phyloP scores from a whole-genome alignment of 1,284 basidiomycete genomes.

The Cystobasidium sp. region DNA sequence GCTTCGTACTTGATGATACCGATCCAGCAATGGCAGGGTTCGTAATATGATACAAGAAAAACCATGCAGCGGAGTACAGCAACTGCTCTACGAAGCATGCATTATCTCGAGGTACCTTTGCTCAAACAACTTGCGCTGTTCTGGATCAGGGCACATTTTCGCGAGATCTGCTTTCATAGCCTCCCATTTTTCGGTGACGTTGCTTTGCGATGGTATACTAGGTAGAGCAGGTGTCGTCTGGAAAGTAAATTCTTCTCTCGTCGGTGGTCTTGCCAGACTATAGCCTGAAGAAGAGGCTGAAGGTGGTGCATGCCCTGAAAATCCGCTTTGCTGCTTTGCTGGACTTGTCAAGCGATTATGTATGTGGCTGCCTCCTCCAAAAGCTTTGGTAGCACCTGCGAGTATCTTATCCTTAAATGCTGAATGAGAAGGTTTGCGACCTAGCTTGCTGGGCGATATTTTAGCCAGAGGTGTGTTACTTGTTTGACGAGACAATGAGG shows the following conservation, averaged over 20 bases:
- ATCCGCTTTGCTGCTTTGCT: not conserved
- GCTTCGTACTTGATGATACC: no score
- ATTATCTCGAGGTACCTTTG: conserved; percentile 22
- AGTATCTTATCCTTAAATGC: conserved; percentile 30
- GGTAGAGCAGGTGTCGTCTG: conserved; percentile 9
- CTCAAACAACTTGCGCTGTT: conserved; percentile 28
- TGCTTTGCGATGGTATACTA: conserved; percentile 27
- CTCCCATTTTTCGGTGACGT: conserved; percentile 9
- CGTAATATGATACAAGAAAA: no score
- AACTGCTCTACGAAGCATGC: not conserved
- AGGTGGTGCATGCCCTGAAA: not conserved
- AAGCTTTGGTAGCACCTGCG: conserved; percentile 19
- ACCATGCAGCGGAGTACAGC: not conserved
- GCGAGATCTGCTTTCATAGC: conserved; percentile 19
- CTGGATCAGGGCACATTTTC: conserved; percentile 22
- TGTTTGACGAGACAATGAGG: not conserved
- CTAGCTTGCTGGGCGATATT: conserved; percentile 20
- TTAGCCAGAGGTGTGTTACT: conserved; percentile 16
- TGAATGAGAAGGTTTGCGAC: conserved; percentile 32
- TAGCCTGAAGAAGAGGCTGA: not conserved
- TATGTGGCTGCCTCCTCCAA: conserved; percentile 20
- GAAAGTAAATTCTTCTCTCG: conserved; percentile 29
- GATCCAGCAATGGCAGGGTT: no score
- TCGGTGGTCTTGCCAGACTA: conserved; percentile 21
- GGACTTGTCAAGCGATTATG: conserved; percentile 12